Evolutionary conservation across 192 early-diverging fungal species (phyloP).

Genomic region (Podila epigama): DNA sequence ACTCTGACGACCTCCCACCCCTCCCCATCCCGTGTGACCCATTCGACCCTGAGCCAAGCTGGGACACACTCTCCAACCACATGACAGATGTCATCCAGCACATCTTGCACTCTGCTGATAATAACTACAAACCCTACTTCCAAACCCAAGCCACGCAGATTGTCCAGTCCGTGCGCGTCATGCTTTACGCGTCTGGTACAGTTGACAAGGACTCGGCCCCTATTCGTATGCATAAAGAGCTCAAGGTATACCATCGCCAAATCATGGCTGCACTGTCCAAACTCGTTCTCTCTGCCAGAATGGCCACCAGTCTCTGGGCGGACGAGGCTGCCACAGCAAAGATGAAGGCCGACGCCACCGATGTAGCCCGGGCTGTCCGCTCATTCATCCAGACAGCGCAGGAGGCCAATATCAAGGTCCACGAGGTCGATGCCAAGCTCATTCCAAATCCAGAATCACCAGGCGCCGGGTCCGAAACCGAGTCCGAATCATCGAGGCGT

Average conservation of each 20-base stretch:
- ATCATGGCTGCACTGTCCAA: slow-evolving; percentile 84
- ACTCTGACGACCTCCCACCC: not conserved
- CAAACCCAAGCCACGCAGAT: slow-evolving; percentile 24
- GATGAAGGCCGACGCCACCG: slow-evolving; percentile 71
- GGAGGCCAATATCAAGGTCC: not conserved
- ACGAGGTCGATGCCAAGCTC: not conserved
- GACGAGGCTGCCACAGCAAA: slow-evolving; percentile 75
- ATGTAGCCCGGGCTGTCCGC: slow-evolving; percentile 73
- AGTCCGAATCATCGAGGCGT: not conserved
- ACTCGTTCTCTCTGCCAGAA: slow-evolving; percentile 78
- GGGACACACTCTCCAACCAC: not conserved
- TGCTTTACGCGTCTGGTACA: slow-evolving; percentile 77
- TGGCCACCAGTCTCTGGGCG: slow-evolving; percentile 83
- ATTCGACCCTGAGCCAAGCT: not conserved
- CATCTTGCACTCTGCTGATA: not conserved
- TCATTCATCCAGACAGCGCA: slow-evolving; percentile 56
- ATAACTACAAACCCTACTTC: not conserved
- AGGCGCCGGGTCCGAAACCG: no score
- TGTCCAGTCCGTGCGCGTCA: slow-evolving; percentile 76
- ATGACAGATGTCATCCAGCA: not conserved
- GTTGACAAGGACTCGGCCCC: slow-evolving; percentile 67
- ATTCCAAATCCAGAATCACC: not conserved
- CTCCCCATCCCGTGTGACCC: not conserved
- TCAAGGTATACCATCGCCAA: slow-evolving; percentile 71
- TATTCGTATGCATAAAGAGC: slow-evolving; percentile 62